A percentile compares a stretch with the other conserved stretches of the same genome.
Conservation (phyloP, 306 rosid genomes). For the Pyrus betulifolia region DNA sequence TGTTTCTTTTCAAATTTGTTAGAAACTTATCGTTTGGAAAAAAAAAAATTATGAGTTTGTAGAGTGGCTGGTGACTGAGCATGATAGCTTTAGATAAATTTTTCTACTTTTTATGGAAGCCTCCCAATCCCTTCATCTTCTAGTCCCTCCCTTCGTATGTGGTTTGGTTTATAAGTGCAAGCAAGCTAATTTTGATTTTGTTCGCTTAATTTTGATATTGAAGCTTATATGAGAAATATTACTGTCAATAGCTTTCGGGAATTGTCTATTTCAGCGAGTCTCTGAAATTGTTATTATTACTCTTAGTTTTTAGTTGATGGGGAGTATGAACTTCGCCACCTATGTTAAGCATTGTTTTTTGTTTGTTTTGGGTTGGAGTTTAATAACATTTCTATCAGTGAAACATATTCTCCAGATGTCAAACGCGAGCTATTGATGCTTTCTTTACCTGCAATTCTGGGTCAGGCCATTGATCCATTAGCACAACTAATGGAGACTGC, state of each 20-base stretch:
- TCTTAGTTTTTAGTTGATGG: not conserved
- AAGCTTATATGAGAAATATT: not conserved
- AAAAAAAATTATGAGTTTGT: not conserved
- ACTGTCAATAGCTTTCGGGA: not conserved
- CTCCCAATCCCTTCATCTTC: not conserved
- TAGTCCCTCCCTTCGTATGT: not conserved
- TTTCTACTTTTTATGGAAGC: not conserved
- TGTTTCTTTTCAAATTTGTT: not conserved
- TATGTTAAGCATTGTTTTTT: not conserved
- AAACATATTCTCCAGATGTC: constrained; percentile 24
- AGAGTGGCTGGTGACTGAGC: not conserved
- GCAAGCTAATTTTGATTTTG: not conserved
- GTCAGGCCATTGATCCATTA: constrained; percentile 90
- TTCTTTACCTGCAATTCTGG: constrained; percentile 70
- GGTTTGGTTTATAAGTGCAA: not conserved
- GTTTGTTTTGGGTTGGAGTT: constrained; percentile 5
- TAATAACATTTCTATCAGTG: constrained; percentile 18
- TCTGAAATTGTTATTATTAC: not conserved
- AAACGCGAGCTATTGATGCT: constrained; percentile 66
- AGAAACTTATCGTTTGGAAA: not conserved
- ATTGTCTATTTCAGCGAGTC: not conserved
- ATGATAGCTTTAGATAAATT: not conserved
- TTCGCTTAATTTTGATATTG: not conserved
- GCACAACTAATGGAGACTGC: constrained; percentile 97
- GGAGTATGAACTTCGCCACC: not conserved